Conservation (phyloP, 2,329 filamentous ascomycete species). For the Beauveria australis region DNA sequence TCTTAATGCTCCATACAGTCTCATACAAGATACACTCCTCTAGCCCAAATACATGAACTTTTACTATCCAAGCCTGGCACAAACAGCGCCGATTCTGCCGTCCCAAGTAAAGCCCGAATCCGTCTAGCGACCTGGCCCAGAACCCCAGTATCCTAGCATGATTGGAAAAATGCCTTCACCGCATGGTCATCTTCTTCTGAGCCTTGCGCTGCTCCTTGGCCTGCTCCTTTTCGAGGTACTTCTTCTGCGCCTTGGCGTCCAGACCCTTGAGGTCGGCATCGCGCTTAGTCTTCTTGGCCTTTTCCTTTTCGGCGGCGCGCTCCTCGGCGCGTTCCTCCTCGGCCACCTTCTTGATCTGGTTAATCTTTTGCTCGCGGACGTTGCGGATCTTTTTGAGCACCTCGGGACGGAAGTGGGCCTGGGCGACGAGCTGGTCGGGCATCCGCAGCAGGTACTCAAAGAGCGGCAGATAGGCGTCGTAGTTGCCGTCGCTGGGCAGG, state of each 20-base stretch:
- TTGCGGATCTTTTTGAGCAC: slow-evolving; percentile 75
- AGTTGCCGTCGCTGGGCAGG: slow-evolving; percentile 55
- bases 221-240: slow-evolving; percentile 72
- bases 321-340: slow-evolving; percentile 79
- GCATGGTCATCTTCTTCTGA: slow-evolving; percentile 46
- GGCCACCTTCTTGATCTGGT: slow-evolving; percentile 68
- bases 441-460: slow-evolving; percentile 77
- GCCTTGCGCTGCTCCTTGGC: slow-evolving; percentile 59
- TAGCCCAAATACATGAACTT: slow-evolving; percentile 1
- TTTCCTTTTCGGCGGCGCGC: slow-evolving; percentile 61
- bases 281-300: slow-evolving; percentile 79
- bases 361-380: slow-evolving; percentile 71
- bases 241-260: slow-evolving; percentile 77
- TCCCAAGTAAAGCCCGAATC: neutral
- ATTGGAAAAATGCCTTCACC: slow-evolving; percentile 16
- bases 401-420: slow-evolving; percentile 82
- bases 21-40: neutral
- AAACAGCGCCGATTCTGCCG: neutral
- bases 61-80: neutral
- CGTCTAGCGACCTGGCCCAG: neutral
- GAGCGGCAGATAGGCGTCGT: slow-evolving; percentile 60
- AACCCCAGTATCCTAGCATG: neutral
- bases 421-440: slow-evolving; percentile 69
- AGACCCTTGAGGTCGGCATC: slow-evolving; percentile 71
- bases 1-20: neutral